Conservation (phyloP, 768 basidiomycete genomes). For the Clitopilus hobsonii region DNA sequence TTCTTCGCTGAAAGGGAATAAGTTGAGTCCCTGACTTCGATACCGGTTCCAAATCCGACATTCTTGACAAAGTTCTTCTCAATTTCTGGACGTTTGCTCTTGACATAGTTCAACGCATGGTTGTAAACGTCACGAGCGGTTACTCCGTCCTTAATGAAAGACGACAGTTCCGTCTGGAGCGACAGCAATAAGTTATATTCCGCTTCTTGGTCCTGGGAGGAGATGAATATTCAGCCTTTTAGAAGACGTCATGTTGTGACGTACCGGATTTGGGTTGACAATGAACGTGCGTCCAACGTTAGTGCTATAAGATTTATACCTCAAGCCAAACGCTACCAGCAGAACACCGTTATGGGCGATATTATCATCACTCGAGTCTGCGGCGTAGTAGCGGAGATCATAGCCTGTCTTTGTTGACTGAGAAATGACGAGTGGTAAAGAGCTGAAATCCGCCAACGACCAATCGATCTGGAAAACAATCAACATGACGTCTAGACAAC, state of each 20-base stretch:
- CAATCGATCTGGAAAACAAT: constrained; percentile 68
- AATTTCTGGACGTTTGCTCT: constrained; percentile 75
- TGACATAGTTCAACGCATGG: constrained; percentile 63
- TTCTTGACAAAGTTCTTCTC: constrained; percentile 86
- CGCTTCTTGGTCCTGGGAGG: constrained; percentile 79
- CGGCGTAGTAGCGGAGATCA: constrained; percentile 75
- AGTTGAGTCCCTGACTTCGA: constrained; percentile 89
- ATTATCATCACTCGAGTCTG: constrained; percentile 77
- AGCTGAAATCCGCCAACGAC: constrained; percentile 88
- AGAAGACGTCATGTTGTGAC: constrained; percentile 4
- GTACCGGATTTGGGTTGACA: constrained; percentile 86
- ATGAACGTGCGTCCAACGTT: constrained; percentile 94
- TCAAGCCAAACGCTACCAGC: constrained; percentile 80
- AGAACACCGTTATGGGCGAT: constrained; percentile 89
- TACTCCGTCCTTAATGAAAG: constrained; percentile 75
- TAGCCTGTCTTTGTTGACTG: constrained; percentile 79
- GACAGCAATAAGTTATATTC: constrained; percentile 77
- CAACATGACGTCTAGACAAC: constrained; percentile 4
- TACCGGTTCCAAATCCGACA: constrained; percentile 87
- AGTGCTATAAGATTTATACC: constrained; percentile 90
- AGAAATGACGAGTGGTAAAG: constrained; percentile 94
- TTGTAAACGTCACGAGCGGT: constrained; percentile 79
- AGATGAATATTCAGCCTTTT: constrained; percentile 5
- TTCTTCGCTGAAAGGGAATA: constrained; percentile 86
- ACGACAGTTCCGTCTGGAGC: constrained; percentile 72